A percentile compares a stretch with the other conserved stretches of the same genome.
Evolutionary conservation across 2,329 filamentous ascomycete genomes (phyloP).

Genomic region (Colletotrichum tropicicola): DNA sequence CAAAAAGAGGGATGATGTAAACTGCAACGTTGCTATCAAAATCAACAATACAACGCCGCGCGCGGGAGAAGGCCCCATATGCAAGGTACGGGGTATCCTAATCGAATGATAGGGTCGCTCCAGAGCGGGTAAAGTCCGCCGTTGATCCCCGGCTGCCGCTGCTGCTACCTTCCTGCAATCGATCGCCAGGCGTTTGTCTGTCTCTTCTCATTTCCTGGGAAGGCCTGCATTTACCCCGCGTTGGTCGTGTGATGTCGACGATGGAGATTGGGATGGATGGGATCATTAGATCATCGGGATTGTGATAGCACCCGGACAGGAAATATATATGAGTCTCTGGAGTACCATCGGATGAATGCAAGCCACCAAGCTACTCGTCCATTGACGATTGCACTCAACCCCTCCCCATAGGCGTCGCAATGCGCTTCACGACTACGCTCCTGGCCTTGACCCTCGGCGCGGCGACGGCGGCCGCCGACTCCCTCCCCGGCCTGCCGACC

Average conservation of each 20-base stretch:
- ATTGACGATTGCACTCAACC: background rate
- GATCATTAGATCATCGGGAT: too few relatives aligned
- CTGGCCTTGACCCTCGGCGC: background rate
- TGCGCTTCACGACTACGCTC: background rate
- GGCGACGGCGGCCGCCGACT: background rate
- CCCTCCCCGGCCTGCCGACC: slow-evolving; percentile 42
- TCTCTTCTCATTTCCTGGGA: background rate
- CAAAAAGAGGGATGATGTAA: too few relatives aligned
- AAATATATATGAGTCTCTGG: too few relatives aligned
- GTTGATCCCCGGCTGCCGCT: background rate
- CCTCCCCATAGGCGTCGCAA: too few relatives aligned
- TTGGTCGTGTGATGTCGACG: background rate
- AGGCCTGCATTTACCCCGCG: slow-evolving; percentile 1
- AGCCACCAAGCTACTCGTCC: background rate
- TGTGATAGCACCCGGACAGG: background rate
- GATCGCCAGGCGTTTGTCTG: background rate
- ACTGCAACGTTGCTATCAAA: slow-evolving; percentile 15
- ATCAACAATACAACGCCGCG: background rate
- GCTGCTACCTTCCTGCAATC: slow-evolving; percentile 7
- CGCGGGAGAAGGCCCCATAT: background rate
- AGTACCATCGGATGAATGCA: background rate
- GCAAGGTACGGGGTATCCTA: background rate
- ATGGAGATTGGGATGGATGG: background rate
- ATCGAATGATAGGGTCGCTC: background rate
- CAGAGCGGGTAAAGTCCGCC: background rate